Percentiles rank a stretch among this genome's conserved stretches.
Evolutionary conservation across 1,139 yeast species (phyloP).

Genomic region (Magnusiomyces fungicola): DNA sequence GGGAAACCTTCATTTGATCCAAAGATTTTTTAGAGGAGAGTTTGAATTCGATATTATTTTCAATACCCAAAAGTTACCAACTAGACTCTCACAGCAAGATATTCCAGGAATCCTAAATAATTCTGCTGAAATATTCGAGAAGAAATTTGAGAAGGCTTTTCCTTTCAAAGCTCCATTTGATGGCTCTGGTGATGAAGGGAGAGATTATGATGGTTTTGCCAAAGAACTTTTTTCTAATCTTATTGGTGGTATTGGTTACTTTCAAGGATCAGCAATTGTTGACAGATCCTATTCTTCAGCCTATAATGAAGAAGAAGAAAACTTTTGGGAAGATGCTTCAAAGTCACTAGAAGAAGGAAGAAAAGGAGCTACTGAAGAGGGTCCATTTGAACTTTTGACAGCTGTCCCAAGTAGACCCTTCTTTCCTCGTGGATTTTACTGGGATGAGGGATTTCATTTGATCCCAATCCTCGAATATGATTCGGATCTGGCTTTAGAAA

Average conservation of each 20-base stretch:
- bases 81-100: slow-evolving; percentile 22
- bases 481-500: slow-evolving; percentile 73
- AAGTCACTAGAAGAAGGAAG: slow-evolving; percentile 17
- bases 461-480: slow-evolving; percentile 79
- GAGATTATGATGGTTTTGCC: slow-evolving; percentile 49
- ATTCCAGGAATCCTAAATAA: slow-evolving; percentile 37
- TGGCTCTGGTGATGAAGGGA: neutral
- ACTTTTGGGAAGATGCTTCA: slow-evolving; percentile 29
- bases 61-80: slow-evolving; percentile 41
- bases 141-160: slow-evolving; percentile 51
- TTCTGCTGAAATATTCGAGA: slow-evolving; percentile 40
- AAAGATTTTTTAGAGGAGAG: slow-evolving; percentile 65
- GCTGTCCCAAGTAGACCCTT: slow-evolving; percentile 89
- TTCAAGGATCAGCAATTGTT: slow-evolving; percentile 79
- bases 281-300: slow-evolving; percentile 65
- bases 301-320: slow-evolving; percentile 45
- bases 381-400: slow-evolving; percentile 55
- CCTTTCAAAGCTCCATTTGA: slow-evolving; percentile 49
- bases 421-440: slow-evolving; percentile 93
- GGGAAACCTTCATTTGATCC: slow-evolving; percentile 76
- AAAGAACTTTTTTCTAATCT: slow-evolving; percentile 73
- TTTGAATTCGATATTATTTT: slow-evolving; percentile 70
- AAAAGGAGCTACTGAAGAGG: slow-evolving; percentile 24
- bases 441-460: slow-evolving; percentile 98
- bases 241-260: slow-evolving; percentile 84